Conservation (phyloP, 805 yeast genomes). For the Candida montana region DNA sequence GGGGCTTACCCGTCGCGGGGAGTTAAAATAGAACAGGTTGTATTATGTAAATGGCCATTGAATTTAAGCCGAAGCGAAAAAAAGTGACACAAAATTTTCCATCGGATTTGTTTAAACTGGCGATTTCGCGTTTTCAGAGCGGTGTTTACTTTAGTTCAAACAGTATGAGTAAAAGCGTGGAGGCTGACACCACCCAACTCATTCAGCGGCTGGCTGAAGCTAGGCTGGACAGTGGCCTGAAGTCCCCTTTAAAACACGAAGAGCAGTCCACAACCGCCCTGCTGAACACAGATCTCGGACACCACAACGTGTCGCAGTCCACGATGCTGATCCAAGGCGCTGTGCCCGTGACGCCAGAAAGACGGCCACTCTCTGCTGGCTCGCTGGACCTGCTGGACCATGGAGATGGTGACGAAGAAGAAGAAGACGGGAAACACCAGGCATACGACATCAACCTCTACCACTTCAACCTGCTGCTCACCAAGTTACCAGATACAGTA, state of each 20-base stretch:
- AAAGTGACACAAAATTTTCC: no score
- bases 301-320: constrained; percentile 17
- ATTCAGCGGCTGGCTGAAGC: constrained; percentile 5
- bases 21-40: no score
- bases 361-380: constrained; percentile 21
- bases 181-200: constrained; percentile 5
- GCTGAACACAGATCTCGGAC: constrained; percentile 1
- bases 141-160: no score
- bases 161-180: constrained; percentile 4
- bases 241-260: not conserved
- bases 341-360: constrained; percentile 15
- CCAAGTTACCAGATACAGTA: constrained; percentile 8
- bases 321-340: constrained; percentile 15
- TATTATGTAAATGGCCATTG: no score
- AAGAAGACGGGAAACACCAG: not conserved
- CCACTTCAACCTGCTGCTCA: constrained; percentile 8
- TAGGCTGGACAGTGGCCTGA: not conserved
- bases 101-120: no score
- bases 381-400: constrained; percentile 15
- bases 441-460: constrained; percentile 10
- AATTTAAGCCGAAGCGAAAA: no score
- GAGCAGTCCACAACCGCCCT: constrained; percentile 7
- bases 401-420: constrained; percentile 1
- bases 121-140: no score
- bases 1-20: no score